phyloP scores from a whole-genome alignment of 164 flowering plant genomes.

The Hamamelis virginiana region DNA sequence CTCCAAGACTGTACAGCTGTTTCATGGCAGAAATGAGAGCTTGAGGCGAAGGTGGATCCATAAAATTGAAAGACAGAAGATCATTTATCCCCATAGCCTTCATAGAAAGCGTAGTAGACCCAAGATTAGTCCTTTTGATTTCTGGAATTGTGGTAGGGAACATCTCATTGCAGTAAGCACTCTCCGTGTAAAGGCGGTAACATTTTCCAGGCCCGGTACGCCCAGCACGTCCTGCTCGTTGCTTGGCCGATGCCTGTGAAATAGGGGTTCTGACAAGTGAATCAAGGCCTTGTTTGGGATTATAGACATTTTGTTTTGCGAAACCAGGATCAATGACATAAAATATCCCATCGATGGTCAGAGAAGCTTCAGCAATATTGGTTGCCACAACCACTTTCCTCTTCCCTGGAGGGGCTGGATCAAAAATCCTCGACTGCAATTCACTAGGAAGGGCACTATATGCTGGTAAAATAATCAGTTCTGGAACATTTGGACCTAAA shows the following conservation, averaged over 20 bases:
- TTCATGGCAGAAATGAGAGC: slow-evolving; percentile 94
- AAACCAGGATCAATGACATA: slow-evolving; percentile 94
- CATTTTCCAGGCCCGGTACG: slow-evolving; percentile 96
- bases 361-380: slow-evolving; percentile 94
- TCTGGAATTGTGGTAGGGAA: slow-evolving; percentile 87
- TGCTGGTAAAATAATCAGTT: slow-evolving; percentile 87
- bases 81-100: slow-evolving; percentile 83
- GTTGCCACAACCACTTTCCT: slow-evolving; percentile 99
- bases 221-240: slow-evolving; percentile 95
- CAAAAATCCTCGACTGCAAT: slow-evolving; percentile 94
- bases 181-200: slow-evolving; percentile 79
- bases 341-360: slow-evolving; percentile 92
- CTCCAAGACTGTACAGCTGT: slow-evolving; percentile 92
- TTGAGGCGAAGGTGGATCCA: slow-evolving; percentile 99
- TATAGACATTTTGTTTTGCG: slow-evolving; percentile 92
- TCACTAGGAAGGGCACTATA: slow-evolving; percentile 98
- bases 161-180: slow-evolving; percentile 83
- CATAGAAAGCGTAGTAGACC: slow-evolving; percentile 82
- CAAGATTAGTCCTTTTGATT: slow-evolving; percentile 90
- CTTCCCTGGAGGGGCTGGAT: too few species aligned
- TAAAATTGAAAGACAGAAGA: slow-evolving; percentile 86
- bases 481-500: too few species aligned
- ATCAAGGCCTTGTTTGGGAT: slow-evolving; percentile 97
- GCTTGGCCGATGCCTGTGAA: slow-evolving; percentile 90
- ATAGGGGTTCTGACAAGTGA: slow-evolving; percentile 94